Evolutionary conservation across 495 filamentous ascomycete species (phyloP).

Genomic region (Talaromyces ruber): DNA sequence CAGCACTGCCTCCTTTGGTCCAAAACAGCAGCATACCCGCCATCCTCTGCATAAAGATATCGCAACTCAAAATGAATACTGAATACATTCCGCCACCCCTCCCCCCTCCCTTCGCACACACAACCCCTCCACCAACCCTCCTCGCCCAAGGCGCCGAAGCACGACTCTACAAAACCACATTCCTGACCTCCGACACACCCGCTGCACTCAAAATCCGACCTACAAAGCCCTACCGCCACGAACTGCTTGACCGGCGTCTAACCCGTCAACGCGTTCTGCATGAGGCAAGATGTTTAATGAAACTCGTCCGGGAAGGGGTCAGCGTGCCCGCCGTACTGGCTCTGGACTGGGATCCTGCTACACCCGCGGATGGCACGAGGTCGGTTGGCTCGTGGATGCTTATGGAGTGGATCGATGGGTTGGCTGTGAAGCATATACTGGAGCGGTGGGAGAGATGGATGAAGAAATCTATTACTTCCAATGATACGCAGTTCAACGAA

Average conservation of each 20-base stretch:
- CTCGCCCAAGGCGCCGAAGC: constrained; percentile 93
- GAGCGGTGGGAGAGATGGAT: constrained; percentile 51
- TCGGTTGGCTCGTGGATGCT: constrained; percentile 69
- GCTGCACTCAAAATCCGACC: constrained; percentile 91
- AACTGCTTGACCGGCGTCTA: constrained; percentile 76
- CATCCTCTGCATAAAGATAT: background rate
- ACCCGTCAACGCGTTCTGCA: constrained; percentile 78
- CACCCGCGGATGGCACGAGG: constrained; percentile 24
- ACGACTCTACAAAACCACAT: constrained; percentile 80
- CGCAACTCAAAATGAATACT: background rate
- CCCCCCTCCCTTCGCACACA: constrained; percentile 56
- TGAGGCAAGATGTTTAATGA: constrained; percentile 76
- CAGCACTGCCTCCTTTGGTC: background rate
- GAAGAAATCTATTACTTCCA: constrained; percentile 13
- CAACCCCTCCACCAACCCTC: constrained; percentile 46
- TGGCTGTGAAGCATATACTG: constrained; percentile 55
- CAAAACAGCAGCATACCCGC: background rate
- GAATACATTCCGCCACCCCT: constrained; percentile 41
- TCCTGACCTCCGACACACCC: constrained; percentile 58
- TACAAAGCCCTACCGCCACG: constrained; percentile 86
- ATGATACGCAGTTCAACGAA: constrained; percentile 7
- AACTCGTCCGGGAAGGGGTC: constrained; percentile 67
- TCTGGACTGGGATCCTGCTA: constrained; percentile 52
- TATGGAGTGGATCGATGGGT: constrained; percentile 86
- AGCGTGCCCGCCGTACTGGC: constrained; percentile 69